These are phyloP conservation scores for Kluyveromyces starmeri DNA, from an alignment of 805 yeast genomes.

Conservation along the genomic window DNA sequence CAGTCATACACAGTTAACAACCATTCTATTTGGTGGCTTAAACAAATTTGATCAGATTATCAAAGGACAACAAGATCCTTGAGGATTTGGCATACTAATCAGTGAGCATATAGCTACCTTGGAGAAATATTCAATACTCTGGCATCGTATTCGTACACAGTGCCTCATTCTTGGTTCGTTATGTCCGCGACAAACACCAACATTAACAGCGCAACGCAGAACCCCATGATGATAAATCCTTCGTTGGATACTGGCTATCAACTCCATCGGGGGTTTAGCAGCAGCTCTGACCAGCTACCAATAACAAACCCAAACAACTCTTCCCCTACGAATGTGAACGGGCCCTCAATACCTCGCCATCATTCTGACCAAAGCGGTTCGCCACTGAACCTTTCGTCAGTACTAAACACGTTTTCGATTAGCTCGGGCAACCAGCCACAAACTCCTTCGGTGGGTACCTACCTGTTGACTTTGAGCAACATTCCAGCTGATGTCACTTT, in stretches of 20 bases:
- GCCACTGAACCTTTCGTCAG: conserved; percentile 24
- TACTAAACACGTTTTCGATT: conserved; percentile 23
- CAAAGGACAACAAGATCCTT: too few relatives aligned
- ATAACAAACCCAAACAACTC: conserved; percentile 14
- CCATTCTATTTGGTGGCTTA: too few relatives aligned
- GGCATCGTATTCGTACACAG: too few relatives aligned
- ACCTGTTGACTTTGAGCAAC: conserved; percentile 39
- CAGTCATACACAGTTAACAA: too few relatives aligned
- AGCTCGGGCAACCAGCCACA: conserved; percentile 10
- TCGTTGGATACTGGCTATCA: conserved; percentile 4
- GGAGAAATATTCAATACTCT: too few relatives aligned
- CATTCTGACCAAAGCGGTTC: conserved; percentile 16
- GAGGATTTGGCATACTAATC: too few relatives aligned
- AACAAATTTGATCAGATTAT: too few relatives aligned
- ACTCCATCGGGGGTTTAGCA: conserved; percentile 14
- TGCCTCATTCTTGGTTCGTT: too few relatives aligned
- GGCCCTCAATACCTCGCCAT: conserved; percentile 4
- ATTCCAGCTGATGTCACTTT: conserved; percentile 54
- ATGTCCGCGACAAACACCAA: conserved; percentile 2
- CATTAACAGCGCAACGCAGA: neutral
- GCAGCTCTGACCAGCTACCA: conserved; percentile 17
- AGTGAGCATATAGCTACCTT: too few relatives aligned
- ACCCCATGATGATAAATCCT: conserved; percentile 3
- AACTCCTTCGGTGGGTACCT: conserved; percentile 13
- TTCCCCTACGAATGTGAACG: conserved; percentile 15